Base-by-base conservation (phyloP, 2,329 filamentous ascomycete genomes). In the Tricladium varicosporioides region DNA sequence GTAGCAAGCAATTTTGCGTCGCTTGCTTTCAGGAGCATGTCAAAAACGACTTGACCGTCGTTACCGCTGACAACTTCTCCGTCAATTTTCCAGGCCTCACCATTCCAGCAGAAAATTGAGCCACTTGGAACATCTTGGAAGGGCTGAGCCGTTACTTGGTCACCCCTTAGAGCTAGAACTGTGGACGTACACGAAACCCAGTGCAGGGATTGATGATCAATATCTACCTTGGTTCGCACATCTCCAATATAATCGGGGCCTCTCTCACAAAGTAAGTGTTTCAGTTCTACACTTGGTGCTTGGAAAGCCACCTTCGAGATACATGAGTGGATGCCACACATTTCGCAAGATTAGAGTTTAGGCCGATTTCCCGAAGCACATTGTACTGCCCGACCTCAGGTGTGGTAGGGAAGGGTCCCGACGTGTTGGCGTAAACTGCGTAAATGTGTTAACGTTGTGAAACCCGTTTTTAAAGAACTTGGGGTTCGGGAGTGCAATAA, bases 91-190 rank as follows among this genome's bases (percentile, higher is more conserved):
- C 94, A 99, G 1, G 92, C 93, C 71, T 99, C 94, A 45, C 94
- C 94, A 69, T 99, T 99, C 94, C 94, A 99, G 79, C 93, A 97
- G 1, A 99, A 78, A 0, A 90, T 77, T 1, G 87, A 91, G 3
- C 80, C 78, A 0, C 80, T 80, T 0, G 65, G 61, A 2, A 69
- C 40, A 62, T 88, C 82, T 44, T 80, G 72, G 3, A 96, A 80
- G 1, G 94, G 94, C 71, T 97, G 94, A 33, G 75, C 70, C 5
- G 86, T 83, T 50, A 94, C 70, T 60, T 83, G 77, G 50, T 85
- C 81, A 22, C 93, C 93, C 65, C 94, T 85, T n/a, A 99, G 78
- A 3, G 92, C 86, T n/a, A 97, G 82, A 0, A 99, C 93, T 0
- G 92, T 95, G 5, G 93, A 94, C 11, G 85, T 82, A 67, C 95